phyloP scores from a whole-genome alignment of 495 filamentous ascomycete species.

The Daldinia loculata region DNA sequence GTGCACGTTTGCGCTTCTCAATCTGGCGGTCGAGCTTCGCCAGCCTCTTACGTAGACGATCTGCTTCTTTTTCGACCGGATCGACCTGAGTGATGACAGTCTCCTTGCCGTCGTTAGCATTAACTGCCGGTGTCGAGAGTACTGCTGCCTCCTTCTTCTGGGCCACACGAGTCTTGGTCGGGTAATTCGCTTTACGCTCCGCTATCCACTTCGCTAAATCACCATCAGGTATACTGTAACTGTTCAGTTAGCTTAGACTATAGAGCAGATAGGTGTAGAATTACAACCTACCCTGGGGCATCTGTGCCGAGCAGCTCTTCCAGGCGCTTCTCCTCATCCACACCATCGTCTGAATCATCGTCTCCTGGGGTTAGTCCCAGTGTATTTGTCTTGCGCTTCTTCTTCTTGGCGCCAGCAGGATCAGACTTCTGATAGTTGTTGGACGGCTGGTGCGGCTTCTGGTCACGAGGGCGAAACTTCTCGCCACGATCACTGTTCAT shows the following conservation, averaged over 20 bases:
- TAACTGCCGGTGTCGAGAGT: slow-evolving; percentile 23
- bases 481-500: slow-evolving; percentile 61
- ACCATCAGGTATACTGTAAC: slow-evolving; percentile 65
- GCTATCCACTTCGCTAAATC: slow-evolving; percentile 77
- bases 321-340: slow-evolving; percentile 75
- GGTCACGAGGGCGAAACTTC: slow-evolving; percentile 55
- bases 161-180: slow-evolving; percentile 71
- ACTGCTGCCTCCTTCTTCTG: slow-evolving; percentile 54
- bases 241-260: slow-evolving; percentile 35
- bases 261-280: slow-evolving; percentile 10
- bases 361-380: slow-evolving; percentile 80
- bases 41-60: slow-evolving; percentile 60
- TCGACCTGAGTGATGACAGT: slow-evolving; percentile 43
- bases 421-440: slow-evolving; percentile 68
- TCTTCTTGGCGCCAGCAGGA: slow-evolving; percentile 71
- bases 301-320: slow-evolving; percentile 66
- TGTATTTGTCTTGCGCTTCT: slow-evolving; percentile 79
- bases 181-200: slow-evolving; percentile 79
- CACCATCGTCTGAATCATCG: slow-evolving; percentile 76
- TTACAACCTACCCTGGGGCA: slow-evolving; percentile 55
- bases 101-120: slow-evolving; percentile 42
- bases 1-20: slow-evolving; percentile 64
- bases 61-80: slow-evolving; percentile 56
- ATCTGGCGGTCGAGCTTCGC: slow-evolving; percentile 62
- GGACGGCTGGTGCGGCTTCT: slow-evolving; percentile 46